phyloP scores from a whole-genome alignment of 768 basidiomycete species.

The Xerocomus spinulosus region DNA sequence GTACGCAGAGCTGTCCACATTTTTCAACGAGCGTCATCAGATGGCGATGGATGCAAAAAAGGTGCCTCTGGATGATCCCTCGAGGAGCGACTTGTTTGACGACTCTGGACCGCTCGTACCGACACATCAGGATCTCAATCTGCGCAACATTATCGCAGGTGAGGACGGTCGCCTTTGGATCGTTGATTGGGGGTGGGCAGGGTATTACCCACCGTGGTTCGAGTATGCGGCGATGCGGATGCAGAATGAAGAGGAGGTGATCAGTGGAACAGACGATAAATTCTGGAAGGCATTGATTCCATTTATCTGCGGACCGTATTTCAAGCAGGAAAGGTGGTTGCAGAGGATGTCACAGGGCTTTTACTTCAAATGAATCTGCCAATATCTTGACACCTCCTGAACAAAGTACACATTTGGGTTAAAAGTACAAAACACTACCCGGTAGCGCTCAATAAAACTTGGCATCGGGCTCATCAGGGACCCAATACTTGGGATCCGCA shows the following conservation, averaged over 20 bases:
- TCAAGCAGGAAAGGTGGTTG: background rate
- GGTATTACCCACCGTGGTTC: background rate
- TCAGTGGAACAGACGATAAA: background rate
- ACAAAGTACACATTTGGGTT: too few relatives aligned
- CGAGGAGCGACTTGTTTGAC: background rate
- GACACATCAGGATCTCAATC: background rate
- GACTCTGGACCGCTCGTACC: background rate
- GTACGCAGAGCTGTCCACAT: background rate
- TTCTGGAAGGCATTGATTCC: background rate
- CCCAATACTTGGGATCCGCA: too few relatives aligned
- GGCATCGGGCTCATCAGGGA: too few relatives aligned
- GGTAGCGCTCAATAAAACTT: too few relatives aligned
- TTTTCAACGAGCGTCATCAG: background rate
- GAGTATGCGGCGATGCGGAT: background rate
- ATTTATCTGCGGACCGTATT: background rate
- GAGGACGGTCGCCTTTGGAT: background rate
- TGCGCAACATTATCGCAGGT: background rate
- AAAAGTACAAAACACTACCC: too few relatives aligned
- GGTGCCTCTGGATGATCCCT: background rate
- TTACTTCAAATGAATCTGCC: background rate
- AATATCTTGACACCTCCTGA: too few relatives aligned
- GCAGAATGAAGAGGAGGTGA: background rate
- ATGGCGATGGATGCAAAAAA: background rate
- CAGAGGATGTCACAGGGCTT: too few relatives aligned
- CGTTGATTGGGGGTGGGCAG: background rate